A percentile compares a stretch with the other conserved stretches of the same genome.
phyloP scores from a whole-genome alignment of 139 green algal genomes.

The Microglena sp. region DNA sequence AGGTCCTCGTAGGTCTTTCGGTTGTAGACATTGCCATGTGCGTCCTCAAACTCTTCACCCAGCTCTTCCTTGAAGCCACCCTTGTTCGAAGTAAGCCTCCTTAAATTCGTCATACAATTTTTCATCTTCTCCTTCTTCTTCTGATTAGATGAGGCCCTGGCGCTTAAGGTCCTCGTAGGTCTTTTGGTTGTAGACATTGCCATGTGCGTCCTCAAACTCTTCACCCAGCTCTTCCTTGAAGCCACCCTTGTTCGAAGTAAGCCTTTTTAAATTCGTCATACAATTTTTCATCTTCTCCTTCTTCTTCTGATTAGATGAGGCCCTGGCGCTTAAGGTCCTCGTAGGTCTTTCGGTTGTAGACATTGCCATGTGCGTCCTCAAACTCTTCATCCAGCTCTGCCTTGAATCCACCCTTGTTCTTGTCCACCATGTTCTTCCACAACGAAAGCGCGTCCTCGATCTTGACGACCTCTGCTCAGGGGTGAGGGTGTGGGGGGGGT shows the following conservation, averaged over 20 bases:
- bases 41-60: slow-evolving; percentile 78
- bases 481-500: slow-evolving; percentile 87
- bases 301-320: no score
- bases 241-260: slow-evolving; percentile 51
- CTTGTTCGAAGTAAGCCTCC: no score
- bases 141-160: slow-evolving; percentile 86
- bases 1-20: slow-evolving; percentile 82
- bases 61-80: slow-evolving; percentile 57
- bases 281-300: no score
- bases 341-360: slow-evolving; percentile 85
- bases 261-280: no score
- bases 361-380: slow-evolving; percentile 80
- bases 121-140: no score
- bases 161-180: slow-evolving; percentile 77
- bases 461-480: slow-evolving; percentile 73
- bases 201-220: slow-evolving; percentile 73
- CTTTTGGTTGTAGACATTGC: slow-evolving; percentile 88
- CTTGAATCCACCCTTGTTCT: slow-evolving; percentile 55
- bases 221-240: slow-evolving; percentile 65
- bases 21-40: slow-evolving; percentile 84
- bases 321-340: slow-evolving; percentile 80
- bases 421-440: slow-evolving; percentile 69
- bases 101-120: no score
- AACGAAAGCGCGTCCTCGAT: slow-evolving; percentile 64
- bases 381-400: slow-evolving; percentile 70